Evolutionary conservation across 2,329 filamentous ascomycete species (phyloP).

Genomic region (Drechslerella dactyloides): DNA sequence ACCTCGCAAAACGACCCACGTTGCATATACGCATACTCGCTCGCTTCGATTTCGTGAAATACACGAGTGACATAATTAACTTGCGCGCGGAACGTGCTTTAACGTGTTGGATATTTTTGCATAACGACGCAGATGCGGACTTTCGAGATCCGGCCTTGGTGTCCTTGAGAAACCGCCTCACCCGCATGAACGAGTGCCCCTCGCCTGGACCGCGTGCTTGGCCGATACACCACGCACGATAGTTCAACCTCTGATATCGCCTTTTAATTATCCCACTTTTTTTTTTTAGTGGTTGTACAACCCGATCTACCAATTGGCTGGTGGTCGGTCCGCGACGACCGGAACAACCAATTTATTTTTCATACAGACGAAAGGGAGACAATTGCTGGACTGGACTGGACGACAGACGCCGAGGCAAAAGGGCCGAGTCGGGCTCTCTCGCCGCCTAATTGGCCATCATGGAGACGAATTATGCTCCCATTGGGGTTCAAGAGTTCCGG

Average conservation of each 20-base stretch:
- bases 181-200: slow-evolving; percentile 33
- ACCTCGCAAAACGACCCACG: too few relatives aligned
- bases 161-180: slow-evolving; percentile 37
- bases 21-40: slow-evolving; percentile 19
- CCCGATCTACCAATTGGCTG: not conserved
- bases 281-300: slow-evolving; percentile 11
- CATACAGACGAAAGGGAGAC: not conserved
- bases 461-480: slow-evolving; percentile 21
- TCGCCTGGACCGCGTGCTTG: slow-evolving; percentile 25
- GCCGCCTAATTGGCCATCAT: slow-evolving; percentile 33
- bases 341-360: not conserved
- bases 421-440: slow-evolving; percentile 10
- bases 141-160: slow-evolving; percentile 38
- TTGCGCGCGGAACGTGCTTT: slow-evolving; percentile 21
- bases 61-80: slow-evolving; percentile 5
- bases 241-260: slow-evolving; percentile 21
- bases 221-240: slow-evolving; percentile 25
- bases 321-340: slow-evolving; percentile 1
- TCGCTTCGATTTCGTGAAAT: not conserved
- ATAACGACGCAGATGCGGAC: slow-evolving; percentile 45
- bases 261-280: slow-evolving; percentile 1
- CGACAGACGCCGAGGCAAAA: slow-evolving; percentile 13
- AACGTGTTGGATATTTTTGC: slow-evolving; percentile 27
- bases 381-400: too few relatives aligned
- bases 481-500: slow-evolving; percentile 19